A percentile compares a stretch with the other conserved stretches of the same genome.
These are phyloP conservation scores for Populus euphratica DNA, from an alignment of 345 rosid species.

Conservation along the genomic window DNA sequence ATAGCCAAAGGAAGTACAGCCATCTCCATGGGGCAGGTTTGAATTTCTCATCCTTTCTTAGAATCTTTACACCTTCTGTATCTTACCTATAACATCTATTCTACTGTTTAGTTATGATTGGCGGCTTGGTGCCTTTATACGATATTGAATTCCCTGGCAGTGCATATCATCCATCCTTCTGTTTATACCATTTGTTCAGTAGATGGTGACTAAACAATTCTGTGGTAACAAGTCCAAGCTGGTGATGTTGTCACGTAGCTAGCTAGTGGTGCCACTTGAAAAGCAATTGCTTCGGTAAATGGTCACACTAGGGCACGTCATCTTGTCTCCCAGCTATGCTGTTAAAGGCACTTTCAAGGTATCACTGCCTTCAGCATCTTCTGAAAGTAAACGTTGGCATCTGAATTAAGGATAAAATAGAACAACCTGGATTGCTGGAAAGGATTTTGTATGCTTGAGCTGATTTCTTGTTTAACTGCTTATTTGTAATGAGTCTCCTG, in stretches of 20 bases:
- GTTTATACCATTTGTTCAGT: not conserved
- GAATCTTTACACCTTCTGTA: not conserved
- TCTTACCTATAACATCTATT: not conserved
- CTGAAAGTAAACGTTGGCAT: not conserved
- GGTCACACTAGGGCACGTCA: not conserved
- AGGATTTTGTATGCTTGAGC: not conserved
- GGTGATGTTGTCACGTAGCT: not conserved
- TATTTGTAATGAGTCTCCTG: not conserved
- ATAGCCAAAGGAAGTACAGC: not conserved
- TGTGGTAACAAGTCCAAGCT: not conserved
- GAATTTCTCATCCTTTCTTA: not conserved
- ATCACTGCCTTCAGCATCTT: not conserved
- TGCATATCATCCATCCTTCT: not conserved
- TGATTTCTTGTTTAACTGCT: not conserved
- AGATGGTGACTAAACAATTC: no score
- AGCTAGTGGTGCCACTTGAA: not conserved
- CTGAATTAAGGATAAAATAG: not conserved
- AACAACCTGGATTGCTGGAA: not conserved
- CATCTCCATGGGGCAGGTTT: not conserved
- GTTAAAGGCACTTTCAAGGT: not conserved
- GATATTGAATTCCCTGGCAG: not conserved
- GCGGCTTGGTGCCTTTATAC: not conserved
- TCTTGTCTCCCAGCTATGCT: not conserved
- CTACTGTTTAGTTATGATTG: not conserved
- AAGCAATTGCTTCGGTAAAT: slow-evolving; percentile 4